These are phyloP conservation scores for Mentha longifolia DNA, from an alignment of 257 asterid genomes.

Conservation along the genomic window DNA sequence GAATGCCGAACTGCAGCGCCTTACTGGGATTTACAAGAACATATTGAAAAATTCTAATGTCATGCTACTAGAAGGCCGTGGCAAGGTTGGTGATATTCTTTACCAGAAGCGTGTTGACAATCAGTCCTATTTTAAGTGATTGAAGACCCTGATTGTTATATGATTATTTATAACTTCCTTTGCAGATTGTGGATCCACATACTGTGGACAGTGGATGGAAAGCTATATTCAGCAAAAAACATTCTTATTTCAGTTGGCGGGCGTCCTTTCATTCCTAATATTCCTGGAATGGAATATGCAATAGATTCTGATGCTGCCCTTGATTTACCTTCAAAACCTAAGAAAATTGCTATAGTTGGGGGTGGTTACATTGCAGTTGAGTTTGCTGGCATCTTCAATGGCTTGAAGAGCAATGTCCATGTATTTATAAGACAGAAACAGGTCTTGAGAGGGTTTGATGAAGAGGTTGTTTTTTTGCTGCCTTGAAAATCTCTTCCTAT, in stretches of 20 bases:
- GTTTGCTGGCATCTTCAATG: slow-evolving; percentile 99
- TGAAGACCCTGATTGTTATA: slow-evolving; percentile 4
- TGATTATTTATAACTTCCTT: slow-evolving; percentile 22
- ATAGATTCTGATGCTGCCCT: slow-evolving; percentile 98
- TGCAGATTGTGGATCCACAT: slow-evolving; percentile 86
- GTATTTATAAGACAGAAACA: slow-evolving; percentile 92
- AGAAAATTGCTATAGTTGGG: slow-evolving; percentile 88
- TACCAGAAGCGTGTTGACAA: not conserved
- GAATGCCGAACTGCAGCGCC: slow-evolving; percentile 92
- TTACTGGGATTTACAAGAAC: slow-evolving; percentile 86
- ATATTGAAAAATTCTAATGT: slow-evolving; percentile 78
- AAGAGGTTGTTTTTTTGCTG: slow-evolving; percentile 70
- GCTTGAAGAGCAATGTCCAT: slow-evolving; percentile 83
- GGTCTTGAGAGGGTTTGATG: slow-evolving; percentile 94
- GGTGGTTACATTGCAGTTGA: slow-evolving; percentile 99
- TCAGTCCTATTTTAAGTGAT: not conserved
- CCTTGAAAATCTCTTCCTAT: slow-evolving; percentile 21
- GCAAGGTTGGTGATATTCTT: slow-evolving; percentile 67
- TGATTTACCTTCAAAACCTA: slow-evolving; percentile 85
- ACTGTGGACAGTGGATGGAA: slow-evolving; percentile 89
- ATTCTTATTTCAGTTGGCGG: slow-evolving; percentile 95
- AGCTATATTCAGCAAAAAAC: slow-evolving; percentile 84
- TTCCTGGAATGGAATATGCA: slow-evolving; percentile 88
- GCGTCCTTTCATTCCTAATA: slow-evolving; percentile 93
- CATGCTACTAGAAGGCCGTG: slow-evolving; percentile 83